Base-by-base conservation (phyloP, 768 basidiomycete species). In the Lentinula guzmanii region DNA sequence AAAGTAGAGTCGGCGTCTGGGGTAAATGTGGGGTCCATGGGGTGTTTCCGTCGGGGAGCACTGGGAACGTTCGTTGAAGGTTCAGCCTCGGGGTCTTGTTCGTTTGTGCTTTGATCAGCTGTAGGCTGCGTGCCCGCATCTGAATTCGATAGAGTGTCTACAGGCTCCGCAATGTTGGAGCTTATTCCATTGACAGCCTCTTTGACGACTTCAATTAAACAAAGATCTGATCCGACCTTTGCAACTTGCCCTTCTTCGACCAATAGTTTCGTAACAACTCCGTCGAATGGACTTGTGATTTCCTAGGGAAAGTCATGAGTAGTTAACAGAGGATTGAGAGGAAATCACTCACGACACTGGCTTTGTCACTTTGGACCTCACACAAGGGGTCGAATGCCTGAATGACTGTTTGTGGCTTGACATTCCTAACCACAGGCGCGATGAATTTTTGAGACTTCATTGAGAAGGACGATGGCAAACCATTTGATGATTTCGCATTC, bases 401-500 rank as follows among this genome's bases (percentile, higher is more conserved):
- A 0, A 95, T 73, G 0, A 68, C 66, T 15, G 78, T 72, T 11
- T 71, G 68, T 1, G 84, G 81, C 65, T 84, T 77, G 53, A 92
- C 82, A 58, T 74, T 84, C 92, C 91, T 93, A 65, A 63, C 39
- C 33, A 16, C n/a, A 13, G 35, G n/a, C 16, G 16, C 31, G 4
- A 33, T 53, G 18, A 41, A 10, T 52, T 5, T 3, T 6, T 15
- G 13, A 13, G 13, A 8, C 37, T 41, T 58, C 18, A 28, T 35
- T 37, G 52, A 52, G 46, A 21, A 37, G 59, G 46, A 18, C 39
- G 34, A 52, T 43, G 39, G 79, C 85, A 63, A 63, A 90, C 92
- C 93, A 95, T 71, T 86, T 87, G 52, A 95, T 86, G 65, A 95
- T 82, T 74, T 95, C 91, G 69, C 90, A 91, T 72, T 95, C 92